Evolutionary conservation across 805 yeast species (phyloP).

Genomic region (Metschnikowia vanudenii): DNA sequence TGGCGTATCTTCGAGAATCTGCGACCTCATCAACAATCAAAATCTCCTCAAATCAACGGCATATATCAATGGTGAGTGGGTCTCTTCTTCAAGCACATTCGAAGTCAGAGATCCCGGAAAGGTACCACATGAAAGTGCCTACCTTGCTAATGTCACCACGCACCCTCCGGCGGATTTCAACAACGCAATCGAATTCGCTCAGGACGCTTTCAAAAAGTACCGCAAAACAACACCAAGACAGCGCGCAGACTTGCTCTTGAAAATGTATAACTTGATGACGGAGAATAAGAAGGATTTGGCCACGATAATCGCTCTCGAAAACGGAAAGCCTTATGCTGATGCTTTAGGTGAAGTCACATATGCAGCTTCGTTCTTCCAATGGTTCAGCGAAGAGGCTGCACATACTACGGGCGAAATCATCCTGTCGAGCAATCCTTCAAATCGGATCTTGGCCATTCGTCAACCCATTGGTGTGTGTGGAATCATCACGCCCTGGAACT

Average conservation of each 20-base stretch:
- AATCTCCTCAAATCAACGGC: conserved; percentile 60
- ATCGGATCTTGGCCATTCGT: conserved; percentile 55
- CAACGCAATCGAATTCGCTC: conserved; percentile 57
- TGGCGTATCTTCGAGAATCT: conserved; percentile 7
- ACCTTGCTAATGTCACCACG: conserved; percentile 56
- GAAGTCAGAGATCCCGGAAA: conserved; percentile 77
- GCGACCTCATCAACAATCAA: conserved; percentile 38
- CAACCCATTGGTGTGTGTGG: conserved; percentile 86
- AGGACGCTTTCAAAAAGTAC: conserved; percentile 51
- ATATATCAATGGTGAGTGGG: conserved; percentile 75
- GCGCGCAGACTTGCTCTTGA: conserved; percentile 52
- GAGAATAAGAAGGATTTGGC: conserved; percentile 68
- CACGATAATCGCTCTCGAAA: conserved; percentile 60
- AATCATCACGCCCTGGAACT: conserved; percentile 81
- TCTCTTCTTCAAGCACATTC: conserved; percentile 47
- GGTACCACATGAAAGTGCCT: conserved; percentile 34
- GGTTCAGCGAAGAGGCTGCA: conserved; percentile 87
- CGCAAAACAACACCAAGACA: conserved; percentile 54
- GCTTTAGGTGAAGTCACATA: conserved; percentile 68
- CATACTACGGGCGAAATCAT: conserved; percentile 66
- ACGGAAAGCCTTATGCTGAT: conserved; percentile 72
- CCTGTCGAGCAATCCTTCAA: conserved; percentile 48
- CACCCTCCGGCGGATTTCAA: conserved; percentile 48
- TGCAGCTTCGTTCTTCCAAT: conserved; percentile 77
- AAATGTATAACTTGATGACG: conserved; percentile 51